A percentile compares a stretch with the other conserved stretches of the same genome.
Conservation (phyloP, 148 eudicot species). For the Amaranthus palmeri region DNA sequence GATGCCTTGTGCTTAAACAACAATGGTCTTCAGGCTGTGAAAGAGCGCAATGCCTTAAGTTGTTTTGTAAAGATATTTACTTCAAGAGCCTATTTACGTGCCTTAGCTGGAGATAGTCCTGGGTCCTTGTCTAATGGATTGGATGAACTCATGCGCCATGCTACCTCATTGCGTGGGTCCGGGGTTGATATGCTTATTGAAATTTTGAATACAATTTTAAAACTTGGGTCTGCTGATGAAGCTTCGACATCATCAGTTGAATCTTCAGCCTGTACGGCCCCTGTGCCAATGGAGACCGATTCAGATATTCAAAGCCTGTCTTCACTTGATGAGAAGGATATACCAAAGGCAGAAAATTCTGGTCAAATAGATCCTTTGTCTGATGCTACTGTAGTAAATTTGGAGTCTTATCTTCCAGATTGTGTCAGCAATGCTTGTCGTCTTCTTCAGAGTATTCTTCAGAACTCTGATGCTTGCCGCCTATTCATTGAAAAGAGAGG, state of each 20-base stretch:
- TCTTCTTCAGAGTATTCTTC: constrained; percentile 86
- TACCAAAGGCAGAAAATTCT: constrained; percentile 34
- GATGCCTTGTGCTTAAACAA: constrained; percentile 93
- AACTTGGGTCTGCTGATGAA: constrained; percentile 65
- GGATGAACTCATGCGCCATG: constrained; percentile 98
- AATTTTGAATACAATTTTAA: constrained; percentile 56
- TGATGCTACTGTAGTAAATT: constrained; percentile 43
- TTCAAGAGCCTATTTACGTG: constrained; percentile 68
- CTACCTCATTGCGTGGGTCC: constrained; percentile 72
- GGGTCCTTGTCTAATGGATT: constrained; percentile 82
- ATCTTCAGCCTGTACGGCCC: constrained; percentile 35
- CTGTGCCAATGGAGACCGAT: constrained; percentile 92
- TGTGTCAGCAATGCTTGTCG: constrained; percentile 82
- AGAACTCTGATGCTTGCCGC: constrained; percentile 87
- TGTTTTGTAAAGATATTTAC: constrained; percentile 97
- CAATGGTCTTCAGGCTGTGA: constrained; percentile 89
- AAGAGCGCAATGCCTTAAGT: constrained; percentile 81
- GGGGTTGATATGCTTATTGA: constrained; percentile 96
- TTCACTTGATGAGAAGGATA: constrained; percentile 34
- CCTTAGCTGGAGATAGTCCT: constrained; percentile 75
- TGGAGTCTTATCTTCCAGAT: constrained; percentile 80
- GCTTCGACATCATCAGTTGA: constrained; percentile 41
- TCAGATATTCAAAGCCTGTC: constrained; percentile 42
- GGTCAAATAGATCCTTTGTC: constrained; percentile 44
- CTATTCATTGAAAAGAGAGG: constrained; percentile 91